Evolutionary conservation across 2,329 filamentous ascomycete genomes (phyloP), one percentile per base, ranked within the genome.

Genomic region (Endoconidiophora polonica): DNA sequence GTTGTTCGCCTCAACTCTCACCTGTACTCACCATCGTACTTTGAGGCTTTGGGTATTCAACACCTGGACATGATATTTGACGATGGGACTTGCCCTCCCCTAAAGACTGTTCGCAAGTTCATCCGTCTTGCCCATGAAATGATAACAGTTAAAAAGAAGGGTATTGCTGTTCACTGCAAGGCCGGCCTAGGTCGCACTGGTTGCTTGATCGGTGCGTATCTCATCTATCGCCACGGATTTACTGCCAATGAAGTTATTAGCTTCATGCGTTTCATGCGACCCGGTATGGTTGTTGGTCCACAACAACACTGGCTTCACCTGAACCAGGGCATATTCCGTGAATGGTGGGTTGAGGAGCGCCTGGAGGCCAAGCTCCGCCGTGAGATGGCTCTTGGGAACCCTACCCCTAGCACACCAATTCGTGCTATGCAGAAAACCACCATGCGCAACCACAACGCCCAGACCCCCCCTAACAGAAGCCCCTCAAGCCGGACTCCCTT

Each of bases 21-120:
- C 57, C 76, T 98, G 5, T 98, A 98, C 71, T 94, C 86, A 0
- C 85, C 91, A 0, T 88, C 87, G n/a, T 95, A 90, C 69, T 98
- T 98, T 64, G 91, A 90, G 56, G 86, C 88, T 3, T 72, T 98
- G 48, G 90, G 90, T 26, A 96, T 98, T 60, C 81, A 87, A 59
- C 91, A 98, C 62, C 72, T 96, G 39, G 91, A 98, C 67, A 98
- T 98, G 91, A 96, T 98, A 60, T 98, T 98, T 61, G 91, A 96
- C 60, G 91, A 98, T 59, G 91, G 91, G 56, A 98, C 91, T 3
- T 98, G 91, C 63, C 91, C 91, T 20, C 80, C 86, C 2, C 70
- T 98, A 48, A 77, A 77, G 16, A 81, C 88, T n/a, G 91, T 98
- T 24, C 80, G 86, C 57, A 88, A 88, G 62, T 98, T 98, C 63